Conservation (phyloP, 441 rosid species). For the Adansonia rubrostipa region DNA sequence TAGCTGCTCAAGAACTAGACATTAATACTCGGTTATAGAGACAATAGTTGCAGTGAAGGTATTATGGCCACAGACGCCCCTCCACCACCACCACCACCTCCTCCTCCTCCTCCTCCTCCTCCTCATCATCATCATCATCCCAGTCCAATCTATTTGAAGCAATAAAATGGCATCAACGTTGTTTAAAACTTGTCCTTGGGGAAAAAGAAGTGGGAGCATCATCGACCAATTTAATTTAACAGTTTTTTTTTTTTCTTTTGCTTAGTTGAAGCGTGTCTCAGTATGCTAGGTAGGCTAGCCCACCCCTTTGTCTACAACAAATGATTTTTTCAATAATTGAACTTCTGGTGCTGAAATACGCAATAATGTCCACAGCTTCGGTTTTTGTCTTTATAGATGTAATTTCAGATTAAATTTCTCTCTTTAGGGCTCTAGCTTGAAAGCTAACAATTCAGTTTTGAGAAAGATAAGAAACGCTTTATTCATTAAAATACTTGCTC, state of each 20-base stretch:
- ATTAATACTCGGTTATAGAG: not conserved
- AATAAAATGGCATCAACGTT: constrained; percentile 8
- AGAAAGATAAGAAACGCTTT: not conserved
- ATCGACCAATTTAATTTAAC: too few relatives aligned
- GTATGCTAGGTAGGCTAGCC: not conserved
- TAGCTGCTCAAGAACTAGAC: not conserved
- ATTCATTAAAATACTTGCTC: not conserved
- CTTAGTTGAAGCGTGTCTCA: too few relatives aligned
- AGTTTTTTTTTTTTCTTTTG: too few relatives aligned
- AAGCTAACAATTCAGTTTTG: not conserved
- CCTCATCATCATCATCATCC: too few relatives aligned
- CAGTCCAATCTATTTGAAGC: constrained; percentile 6
- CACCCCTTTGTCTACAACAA: not conserved
- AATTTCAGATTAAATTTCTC: too few relatives aligned
- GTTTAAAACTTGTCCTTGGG: not conserved
- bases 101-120: too few relatives aligned
- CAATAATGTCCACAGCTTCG: not conserved
- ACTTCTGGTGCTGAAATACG: not conserved
- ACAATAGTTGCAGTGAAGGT: not conserved
- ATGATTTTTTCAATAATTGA: not conserved
- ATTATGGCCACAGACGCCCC: not conserved
- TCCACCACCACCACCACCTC: not conserved
- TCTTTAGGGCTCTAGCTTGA: too few relatives aligned
- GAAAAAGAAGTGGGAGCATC: too few relatives aligned
- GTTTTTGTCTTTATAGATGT: too few relatives aligned